Evolutionary conservation across 1,284 basidiomycete species (phyloP).

Genomic region (Fomitiporia mediterranea): DNA sequence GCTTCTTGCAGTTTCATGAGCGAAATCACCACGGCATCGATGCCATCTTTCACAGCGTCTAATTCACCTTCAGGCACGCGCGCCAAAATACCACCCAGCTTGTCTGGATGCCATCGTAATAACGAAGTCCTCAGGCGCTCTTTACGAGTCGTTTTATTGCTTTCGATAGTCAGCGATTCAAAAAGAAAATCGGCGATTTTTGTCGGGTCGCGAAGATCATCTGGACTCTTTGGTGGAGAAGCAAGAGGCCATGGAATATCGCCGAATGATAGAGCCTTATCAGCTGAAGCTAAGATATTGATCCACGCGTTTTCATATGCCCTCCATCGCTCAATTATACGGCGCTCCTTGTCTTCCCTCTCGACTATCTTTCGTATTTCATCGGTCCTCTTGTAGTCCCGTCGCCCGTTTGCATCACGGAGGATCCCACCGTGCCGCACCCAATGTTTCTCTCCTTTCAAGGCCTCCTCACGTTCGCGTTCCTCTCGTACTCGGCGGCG

Average conservation of each 20-base stretch:
- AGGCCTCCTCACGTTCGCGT: slow-evolving; percentile 30
- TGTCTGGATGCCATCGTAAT: slow-evolving; percentile 72
- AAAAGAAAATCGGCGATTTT: slow-evolving; percentile 51
- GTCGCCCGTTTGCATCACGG: slow-evolving; percentile 43
- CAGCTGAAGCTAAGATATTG: slow-evolving; percentile 12
- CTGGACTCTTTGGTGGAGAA: slow-evolving; percentile 39
- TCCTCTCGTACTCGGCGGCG: slow-evolving; percentile 26
- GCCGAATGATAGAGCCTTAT: slow-evolving; percentile 8
- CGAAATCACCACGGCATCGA: slow-evolving; percentile 18
- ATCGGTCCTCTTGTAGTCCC: slow-evolving; percentile 46
- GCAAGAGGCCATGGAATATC: slow-evolving; percentile 20
- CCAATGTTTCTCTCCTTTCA: slow-evolving; percentile 51
- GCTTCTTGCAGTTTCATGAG: slow-evolving; percentile 17
- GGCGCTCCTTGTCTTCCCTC: slow-evolving; percentile 36
- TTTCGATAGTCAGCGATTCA: slow-evolving; percentile 40
- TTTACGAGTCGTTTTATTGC: slow-evolving; percentile 39
- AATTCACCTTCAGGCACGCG: slow-evolving; percentile 48
- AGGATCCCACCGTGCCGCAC: slow-evolving; percentile 53
- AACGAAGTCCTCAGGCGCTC: slow-evolving; percentile 56
- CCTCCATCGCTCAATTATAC: slow-evolving; percentile 40
- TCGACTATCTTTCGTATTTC: slow-evolving; percentile 39
- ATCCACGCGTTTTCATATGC: slow-evolving; percentile 46
- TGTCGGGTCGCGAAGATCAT: slow-evolving; percentile 33
- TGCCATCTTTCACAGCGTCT: slow-evolving; percentile 27
- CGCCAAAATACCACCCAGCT: slow-evolving; percentile 47